phyloP scores from a whole-genome alignment of 2,329 filamentous ascomycete species.

The Xylariaceae sp. region DNA sequence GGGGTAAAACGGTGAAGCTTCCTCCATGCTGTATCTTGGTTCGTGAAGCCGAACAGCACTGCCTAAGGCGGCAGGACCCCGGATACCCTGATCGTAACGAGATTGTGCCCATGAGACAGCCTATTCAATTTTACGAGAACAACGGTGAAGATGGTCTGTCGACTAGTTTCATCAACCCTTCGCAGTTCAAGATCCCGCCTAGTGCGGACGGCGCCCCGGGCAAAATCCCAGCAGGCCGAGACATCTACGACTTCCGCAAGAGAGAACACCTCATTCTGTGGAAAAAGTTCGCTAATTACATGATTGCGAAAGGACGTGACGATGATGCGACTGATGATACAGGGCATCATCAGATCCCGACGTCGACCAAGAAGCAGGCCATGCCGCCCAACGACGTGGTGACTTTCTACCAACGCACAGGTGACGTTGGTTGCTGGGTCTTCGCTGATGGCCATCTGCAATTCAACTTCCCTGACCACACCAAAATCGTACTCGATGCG shows the following conservation, averaged over 20 bases:
- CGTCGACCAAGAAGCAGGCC: slow-evolving; percentile 32
- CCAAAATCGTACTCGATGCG: slow-evolving; percentile 74
- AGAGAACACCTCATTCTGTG: slow-evolving; percentile 62
- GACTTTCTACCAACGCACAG: slow-evolving; percentile 77
- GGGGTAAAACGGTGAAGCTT: slow-evolving; percentile 45
- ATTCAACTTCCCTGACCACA: slow-evolving; percentile 87
- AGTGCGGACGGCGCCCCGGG: slow-evolving; percentile 55
- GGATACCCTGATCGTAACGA: slow-evolving; percentile 55
- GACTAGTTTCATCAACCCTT: slow-evolving; percentile 59
- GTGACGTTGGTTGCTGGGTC: slow-evolving; percentile 76
- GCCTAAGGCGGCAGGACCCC: slow-evolving; percentile 56
- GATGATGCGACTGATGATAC: slow-evolving; percentile 51
- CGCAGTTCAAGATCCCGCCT: slow-evolving; percentile 53
- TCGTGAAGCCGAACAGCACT: slow-evolving; percentile 65
- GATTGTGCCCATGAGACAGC: slow-evolving; percentile 59
- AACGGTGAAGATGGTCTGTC: slow-evolving; percentile 59
- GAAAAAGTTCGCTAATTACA: slow-evolving; percentile 73
- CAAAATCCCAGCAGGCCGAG: slow-evolving; percentile 58
- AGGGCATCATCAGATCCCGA: slow-evolving; percentile 36
- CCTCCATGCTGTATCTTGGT: slow-evolving; percentile 71
- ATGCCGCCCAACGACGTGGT: slow-evolving; percentile 56
- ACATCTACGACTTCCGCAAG: slow-evolving; percentile 62
- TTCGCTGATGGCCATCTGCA: slow-evolving; percentile 78
- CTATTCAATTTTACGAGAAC: slow-evolving; percentile 72
- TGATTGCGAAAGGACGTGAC: slow-evolving; percentile 70